A percentile compares a stretch with the other conserved stretches of the same genome.
Evolutionary conservation across 2,329 filamentous ascomycete species (phyloP).

Genomic region (Aspergillus phoenicis): DNA sequence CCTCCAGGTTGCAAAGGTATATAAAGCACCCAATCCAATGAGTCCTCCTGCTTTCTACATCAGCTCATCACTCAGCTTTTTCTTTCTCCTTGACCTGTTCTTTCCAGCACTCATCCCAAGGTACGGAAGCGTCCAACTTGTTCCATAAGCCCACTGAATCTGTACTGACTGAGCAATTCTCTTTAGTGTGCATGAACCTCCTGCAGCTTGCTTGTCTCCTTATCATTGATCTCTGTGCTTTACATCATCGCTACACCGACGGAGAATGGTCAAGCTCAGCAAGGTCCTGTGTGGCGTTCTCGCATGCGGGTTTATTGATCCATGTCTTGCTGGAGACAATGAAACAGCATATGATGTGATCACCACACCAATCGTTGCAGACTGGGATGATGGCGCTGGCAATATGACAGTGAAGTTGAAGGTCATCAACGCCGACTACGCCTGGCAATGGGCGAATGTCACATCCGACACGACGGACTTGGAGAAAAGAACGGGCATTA

Average conservation of each 20-base stretch:
- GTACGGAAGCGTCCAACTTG: no score
- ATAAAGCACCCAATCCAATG: no score
- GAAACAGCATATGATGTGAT: not conserved
- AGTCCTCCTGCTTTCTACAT: no score
- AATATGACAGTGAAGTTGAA: not conserved
- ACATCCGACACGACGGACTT: not conserved
- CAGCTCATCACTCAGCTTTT: no score
- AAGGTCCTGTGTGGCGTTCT: constrained; percentile 2
- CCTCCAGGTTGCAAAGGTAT: no score
- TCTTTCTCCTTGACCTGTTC: no score
- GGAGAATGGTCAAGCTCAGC: constrained; percentile 1
- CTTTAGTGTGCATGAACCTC: not conserved
- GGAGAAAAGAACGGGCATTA: not conserved
- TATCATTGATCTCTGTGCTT: constrained; percentile 6
- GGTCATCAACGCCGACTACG: constrained; percentile 1
- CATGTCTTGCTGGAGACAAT: not conserved
- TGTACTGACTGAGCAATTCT: no score
- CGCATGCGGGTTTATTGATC: constrained; percentile 1
- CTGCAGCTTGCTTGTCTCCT: not conserved
- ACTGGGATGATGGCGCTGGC: not conserved
- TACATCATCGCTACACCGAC: not conserved
- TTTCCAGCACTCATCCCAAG: no score
- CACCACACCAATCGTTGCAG: not conserved
- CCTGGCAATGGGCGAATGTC: not conserved
- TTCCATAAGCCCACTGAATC: no score